Conservation (phyloP, 2,329 filamentous ascomycete species). For the Nigrospora osmanthi region DNA sequence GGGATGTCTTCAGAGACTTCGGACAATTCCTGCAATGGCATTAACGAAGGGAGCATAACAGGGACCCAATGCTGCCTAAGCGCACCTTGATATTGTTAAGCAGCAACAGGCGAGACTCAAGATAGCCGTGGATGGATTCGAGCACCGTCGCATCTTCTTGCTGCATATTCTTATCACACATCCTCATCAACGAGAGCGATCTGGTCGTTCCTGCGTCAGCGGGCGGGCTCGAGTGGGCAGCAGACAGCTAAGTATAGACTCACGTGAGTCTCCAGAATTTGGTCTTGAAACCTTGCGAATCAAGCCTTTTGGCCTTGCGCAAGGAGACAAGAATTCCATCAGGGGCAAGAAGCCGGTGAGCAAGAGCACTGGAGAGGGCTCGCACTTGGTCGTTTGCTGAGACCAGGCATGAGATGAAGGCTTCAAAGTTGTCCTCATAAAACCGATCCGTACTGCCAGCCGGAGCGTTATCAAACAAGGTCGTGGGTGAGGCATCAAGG, state of each 20-base stretch:
- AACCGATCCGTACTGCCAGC: conserved; percentile 24
- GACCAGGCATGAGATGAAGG: conserved; percentile 46
- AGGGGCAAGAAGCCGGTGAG: conserved; percentile 37
- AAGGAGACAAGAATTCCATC: conserved; percentile 25
- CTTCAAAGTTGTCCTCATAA: conserved; percentile 38
- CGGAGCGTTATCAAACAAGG: conserved; percentile 35
- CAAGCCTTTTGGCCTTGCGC: conserved; percentile 25
- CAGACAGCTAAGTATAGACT: conserved; percentile 11
- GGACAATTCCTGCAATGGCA: conserved; percentile 38
- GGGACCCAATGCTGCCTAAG: neutral
- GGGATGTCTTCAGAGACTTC: conserved; percentile 45
- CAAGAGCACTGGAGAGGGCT: conserved; percentile 37
- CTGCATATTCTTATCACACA: conserved; percentile 40
- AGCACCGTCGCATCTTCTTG: conserved; percentile 35
- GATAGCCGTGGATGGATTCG: conserved; percentile 43
- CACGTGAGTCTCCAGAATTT: conserved; percentile 48
- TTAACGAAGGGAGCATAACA: too few relatives aligned
- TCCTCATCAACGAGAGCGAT: conserved; percentile 35
- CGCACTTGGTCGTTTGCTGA: conserved; percentile 43
- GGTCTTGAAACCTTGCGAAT: conserved; percentile 27
- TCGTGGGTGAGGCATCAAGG: conserved; percentile 43
- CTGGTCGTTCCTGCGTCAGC: conserved; percentile 12
- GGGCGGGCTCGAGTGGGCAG: neutral
- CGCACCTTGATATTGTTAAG: conserved; percentile 42
- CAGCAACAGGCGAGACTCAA: conserved; percentile 46